Conservation (phyloP, 2,329 filamentous ascomycete species). For the Fonsecaea multimorphosa region DNA sequence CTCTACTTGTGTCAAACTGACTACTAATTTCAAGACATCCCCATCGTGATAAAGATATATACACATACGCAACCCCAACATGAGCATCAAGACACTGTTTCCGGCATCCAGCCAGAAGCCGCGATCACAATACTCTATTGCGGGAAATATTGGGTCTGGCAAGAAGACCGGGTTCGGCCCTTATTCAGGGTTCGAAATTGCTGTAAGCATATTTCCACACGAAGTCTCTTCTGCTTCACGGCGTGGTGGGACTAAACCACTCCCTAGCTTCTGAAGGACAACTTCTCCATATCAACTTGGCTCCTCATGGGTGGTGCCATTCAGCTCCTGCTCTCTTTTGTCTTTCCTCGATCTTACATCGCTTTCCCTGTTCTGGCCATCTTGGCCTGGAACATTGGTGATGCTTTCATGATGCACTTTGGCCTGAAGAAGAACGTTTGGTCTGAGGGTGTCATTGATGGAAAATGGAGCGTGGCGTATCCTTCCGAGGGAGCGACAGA, state of each 20-base stretch:
- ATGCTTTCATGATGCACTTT: constrained; percentile 44
- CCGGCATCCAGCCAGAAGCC: constrained; percentile 20
- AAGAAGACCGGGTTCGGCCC: constrained; percentile 19
- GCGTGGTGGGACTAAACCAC: neutral
- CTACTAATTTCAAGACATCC: neutral
- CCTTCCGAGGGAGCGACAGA: constrained; percentile 46
- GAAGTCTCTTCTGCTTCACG: neutral
- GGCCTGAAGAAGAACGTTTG: constrained; percentile 46
- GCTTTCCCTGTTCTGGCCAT: constrained; percentile 43
- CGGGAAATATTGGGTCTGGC: constrained; percentile 6
- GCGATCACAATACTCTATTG: constrained; percentile 17
- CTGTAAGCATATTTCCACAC: constrained; percentile 12
- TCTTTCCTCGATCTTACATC: constrained; percentile 42
- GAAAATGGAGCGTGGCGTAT: constrained; percentile 44
- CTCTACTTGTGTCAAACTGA: neutral
- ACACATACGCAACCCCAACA: constrained; percentile 1
- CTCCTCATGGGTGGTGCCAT: constrained; percentile 31
- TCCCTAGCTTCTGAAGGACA: constrained; percentile 29
- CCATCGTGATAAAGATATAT: neutral
- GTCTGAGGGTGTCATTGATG: constrained; percentile 44
- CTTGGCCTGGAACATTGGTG: constrained; percentile 45
- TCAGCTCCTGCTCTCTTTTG: constrained; percentile 31
- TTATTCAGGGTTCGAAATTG: constrained; percentile 1
- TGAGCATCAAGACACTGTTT: constrained; percentile 23
- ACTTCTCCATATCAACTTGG: constrained; percentile 33